phyloP scores from a whole-genome alignment of 1,139 yeast species.

The Diutina mesorugosa region DNA sequence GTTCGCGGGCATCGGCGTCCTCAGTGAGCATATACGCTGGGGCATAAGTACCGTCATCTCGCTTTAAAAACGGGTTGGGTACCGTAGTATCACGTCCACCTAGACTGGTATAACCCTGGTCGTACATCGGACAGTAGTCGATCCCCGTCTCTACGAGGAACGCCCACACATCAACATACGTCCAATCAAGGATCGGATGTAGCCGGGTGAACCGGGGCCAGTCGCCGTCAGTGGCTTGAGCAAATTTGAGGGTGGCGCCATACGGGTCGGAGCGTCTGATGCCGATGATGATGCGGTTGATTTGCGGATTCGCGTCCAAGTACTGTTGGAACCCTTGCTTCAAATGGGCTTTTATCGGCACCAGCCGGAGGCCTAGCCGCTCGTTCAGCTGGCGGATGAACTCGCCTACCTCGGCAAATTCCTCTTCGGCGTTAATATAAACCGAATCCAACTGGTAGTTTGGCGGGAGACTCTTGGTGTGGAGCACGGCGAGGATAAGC shows the following conservation, averaged over 20 bases:
- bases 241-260: slow-evolving; percentile 37
- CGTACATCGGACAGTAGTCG: slow-evolving; percentile 60
- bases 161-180: slow-evolving; percentile 68
- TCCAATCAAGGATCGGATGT: slow-evolving; percentile 80
- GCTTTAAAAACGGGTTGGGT: slow-evolving; percentile 46
- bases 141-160: slow-evolving; percentile 37
- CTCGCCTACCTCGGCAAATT: slow-evolving; percentile 45
- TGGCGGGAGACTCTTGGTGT: slow-evolving; percentile 18
- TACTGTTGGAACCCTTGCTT: slow-evolving; percentile 56
- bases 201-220: slow-evolving; percentile 80
- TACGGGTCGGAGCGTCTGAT: slow-evolving; percentile 74
- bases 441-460: slow-evolving; percentile 40
- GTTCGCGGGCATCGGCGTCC: slow-evolving; percentile 44
- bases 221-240: slow-evolving; percentile 64
- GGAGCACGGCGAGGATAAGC: slow-evolving; percentile 47
- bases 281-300: slow-evolving; percentile 66
- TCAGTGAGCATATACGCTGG: slow-evolving; percentile 60
- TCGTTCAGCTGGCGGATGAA: slow-evolving; percentile 32
- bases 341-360: slow-evolving; percentile 34
- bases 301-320: slow-evolving; percentile 28
- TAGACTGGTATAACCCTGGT: slow-evolving; percentile 66
- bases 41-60: slow-evolving; percentile 17
- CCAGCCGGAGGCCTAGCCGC: slow-evolving; percentile 32
- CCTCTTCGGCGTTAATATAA: slow-evolving; percentile 55
- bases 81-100: slow-evolving; percentile 63